These are phyloP conservation scores for Aspergillus arachidicola DNA, from an alignment of 2,329 filamentous ascomycete genomes.

Conservation along the genomic window DNA sequence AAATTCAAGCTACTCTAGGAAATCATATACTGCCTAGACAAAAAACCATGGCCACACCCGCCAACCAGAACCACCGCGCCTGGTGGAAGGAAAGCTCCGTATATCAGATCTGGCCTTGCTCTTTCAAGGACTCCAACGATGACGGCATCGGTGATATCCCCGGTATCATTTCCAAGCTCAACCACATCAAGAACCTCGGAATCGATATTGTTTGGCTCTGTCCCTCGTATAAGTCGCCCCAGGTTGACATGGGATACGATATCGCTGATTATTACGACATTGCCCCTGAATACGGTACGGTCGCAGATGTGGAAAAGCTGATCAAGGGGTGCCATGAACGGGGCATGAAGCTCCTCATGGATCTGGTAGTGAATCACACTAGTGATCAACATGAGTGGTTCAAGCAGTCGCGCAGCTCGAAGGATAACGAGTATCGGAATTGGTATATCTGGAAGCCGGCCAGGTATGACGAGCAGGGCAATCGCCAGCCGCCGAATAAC, in stretches of 20 bases:
- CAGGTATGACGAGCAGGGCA: conserved; percentile 58
- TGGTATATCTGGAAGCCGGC: conserved; percentile 67
- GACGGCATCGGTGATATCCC: conserved; percentile 66
- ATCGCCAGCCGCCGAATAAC: conserved; percentile 72
- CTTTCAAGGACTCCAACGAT: conserved; percentile 55
- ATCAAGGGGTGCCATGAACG: conserved; percentile 62
- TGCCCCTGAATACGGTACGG: conserved; percentile 66
- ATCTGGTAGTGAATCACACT: conserved; percentile 78
- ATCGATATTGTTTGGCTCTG: conserved; percentile 63
- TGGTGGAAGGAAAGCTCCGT: conserved; percentile 63
- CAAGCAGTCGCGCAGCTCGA: conserved; percentile 64
- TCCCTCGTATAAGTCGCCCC: conserved; percentile 55
- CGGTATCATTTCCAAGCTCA: conserved; percentile 65
- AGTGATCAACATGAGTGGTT: conserved; percentile 74
- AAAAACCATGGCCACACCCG: conserved; percentile 1
- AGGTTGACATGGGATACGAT: conserved; percentile 59
- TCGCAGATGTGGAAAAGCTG: conserved; percentile 66
- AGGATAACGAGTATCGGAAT: conserved; percentile 64
- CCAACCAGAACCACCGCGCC: conserved; percentile 11
- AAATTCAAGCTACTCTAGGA: neutral
- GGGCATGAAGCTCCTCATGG: conserved; percentile 71
- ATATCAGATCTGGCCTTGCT: conserved; percentile 63
- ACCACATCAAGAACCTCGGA: conserved; percentile 65
- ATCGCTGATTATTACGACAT: conserved; percentile 66
- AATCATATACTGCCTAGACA: neutral